Conservation (phyloP, 768 basidiomycete genomes). For the Podaxis sp. region DNA sequence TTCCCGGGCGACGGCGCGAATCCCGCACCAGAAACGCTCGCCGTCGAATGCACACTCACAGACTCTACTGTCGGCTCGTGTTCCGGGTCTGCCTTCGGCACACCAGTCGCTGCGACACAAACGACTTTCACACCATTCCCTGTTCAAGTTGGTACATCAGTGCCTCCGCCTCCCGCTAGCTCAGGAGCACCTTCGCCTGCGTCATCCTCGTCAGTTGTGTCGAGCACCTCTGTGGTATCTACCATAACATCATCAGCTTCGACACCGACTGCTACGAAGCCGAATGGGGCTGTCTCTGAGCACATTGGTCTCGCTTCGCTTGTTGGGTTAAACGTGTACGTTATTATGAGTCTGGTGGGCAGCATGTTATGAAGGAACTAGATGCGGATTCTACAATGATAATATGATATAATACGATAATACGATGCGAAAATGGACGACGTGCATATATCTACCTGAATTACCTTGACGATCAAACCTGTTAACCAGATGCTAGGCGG, state of each 20-base stretch:
- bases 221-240: not conserved
- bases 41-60: conserved; percentile 1
- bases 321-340: conserved; percentile 1
- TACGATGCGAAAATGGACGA: not conserved
- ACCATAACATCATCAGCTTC: not conserved
- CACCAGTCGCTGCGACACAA: not conserved
- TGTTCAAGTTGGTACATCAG: conserved; percentile 1
- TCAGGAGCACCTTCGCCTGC: not conserved
- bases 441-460: not conserved
- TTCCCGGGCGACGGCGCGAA: not conserved
- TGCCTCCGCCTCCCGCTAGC: not conserved
- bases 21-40: not conserved
- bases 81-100: conserved; percentile 3
- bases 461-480: not conserved
- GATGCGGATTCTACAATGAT: not conserved
- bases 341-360: not conserved
- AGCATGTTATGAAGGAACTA: not conserved
- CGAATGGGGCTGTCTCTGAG: not conserved
- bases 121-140: conserved; percentile 6
- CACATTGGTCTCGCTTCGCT: not conserved
- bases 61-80: not conserved
- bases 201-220: not conserved
- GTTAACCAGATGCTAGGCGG: not conserved
- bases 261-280: not conserved
- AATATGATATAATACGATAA: not conserved